Evolutionary conservation across 2,329 filamentous ascomycete genomes (phyloP), one percentile per base, ranked within the genome.

Genomic region (Paracoccidioides brasiliensis): DNA sequence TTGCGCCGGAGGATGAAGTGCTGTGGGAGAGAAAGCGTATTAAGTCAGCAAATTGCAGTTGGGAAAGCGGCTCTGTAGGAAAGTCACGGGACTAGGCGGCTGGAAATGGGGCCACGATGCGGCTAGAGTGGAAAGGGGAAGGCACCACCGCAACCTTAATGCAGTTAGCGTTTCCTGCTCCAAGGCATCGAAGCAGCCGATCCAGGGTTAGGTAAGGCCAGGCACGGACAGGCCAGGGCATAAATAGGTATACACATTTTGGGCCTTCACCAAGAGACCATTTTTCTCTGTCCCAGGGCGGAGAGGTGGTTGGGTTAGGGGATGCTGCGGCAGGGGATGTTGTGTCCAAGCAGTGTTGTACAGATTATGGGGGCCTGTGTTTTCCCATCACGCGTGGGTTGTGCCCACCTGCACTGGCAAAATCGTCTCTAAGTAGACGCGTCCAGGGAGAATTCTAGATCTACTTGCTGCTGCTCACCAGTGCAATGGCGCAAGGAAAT

Each of bases 121-220:
- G 22, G 22, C 69, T 71, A 71, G 61, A 48, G 66, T 63, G 1
- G 42, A 61, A 61, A 15, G 2, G 60, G 62, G 51, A 64, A 63
- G 58, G 60, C 55, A 12, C 37, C 55, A 12, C 37, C 41, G 62
- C 64, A 68, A 54, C 59, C 57, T 30, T 2, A 62, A 63, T 40
- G 3, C 46, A 65, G 55, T 63, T 72, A 72, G 70, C 64, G 65
- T 57, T 70, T 66, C 68, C 49, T n/a, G 49, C 37, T n/a, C 67
- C 67, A 64, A 14, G n/a, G 64, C 59, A 50, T 56, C 58, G 59
- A 55, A 55, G 56, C 61, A 56, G 57, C 53, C 64, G 63, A 61
- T 62, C 42, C 53, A 51, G 53, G 55, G 54, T 59, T 55, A 48
- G 55, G 53, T 56, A 53, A 50, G 22, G 48, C 43, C 45, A 45